Evolutionary conservation across 306 rosid genomes (phyloP).

Genomic region (Cercis canadensis): DNA sequence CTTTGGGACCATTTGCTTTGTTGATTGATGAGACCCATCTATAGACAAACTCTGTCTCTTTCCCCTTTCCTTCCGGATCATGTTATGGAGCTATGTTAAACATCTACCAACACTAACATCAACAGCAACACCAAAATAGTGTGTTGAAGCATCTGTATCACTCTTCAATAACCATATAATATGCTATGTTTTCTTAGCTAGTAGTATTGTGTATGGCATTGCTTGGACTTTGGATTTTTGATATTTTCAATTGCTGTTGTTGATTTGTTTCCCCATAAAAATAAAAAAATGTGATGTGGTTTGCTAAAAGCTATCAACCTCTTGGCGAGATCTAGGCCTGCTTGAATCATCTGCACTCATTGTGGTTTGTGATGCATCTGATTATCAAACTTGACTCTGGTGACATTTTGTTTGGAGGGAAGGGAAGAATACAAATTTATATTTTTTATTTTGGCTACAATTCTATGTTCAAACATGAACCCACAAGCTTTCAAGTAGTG

Average conservation of each 20-base stretch:
- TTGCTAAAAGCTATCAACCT: background rate
- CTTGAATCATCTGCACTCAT: too few relatives aligned
- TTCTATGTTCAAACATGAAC: too few relatives aligned
- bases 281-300: background rate
- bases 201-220: slow-evolving; percentile 14
- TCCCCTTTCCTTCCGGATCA: slow-evolving; percentile 41
- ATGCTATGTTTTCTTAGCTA: slow-evolving; percentile 1
- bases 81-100: slow-evolving; percentile 31
- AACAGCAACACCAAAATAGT: too few relatives aligned
- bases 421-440: too few relatives aligned
- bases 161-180: slow-evolving; percentile 3
- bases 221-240: slow-evolving; percentile 10
- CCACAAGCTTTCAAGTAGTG: too few relatives aligned
- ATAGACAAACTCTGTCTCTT: slow-evolving; percentile 36
- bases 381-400: too few relatives aligned
- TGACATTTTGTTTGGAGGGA: too few relatives aligned
- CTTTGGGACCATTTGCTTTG: slow-evolving; percentile 26
- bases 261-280: background rate
- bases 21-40: slow-evolving; percentile 28
- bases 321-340: too few relatives aligned
- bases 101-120: background rate
- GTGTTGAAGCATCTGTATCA: too few relatives aligned
- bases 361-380: too few relatives aligned
- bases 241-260: slow-evolving; percentile 23
- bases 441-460: too few relatives aligned